phyloP scores from a whole-genome alignment of 1,284 basidiomycete genomes.

The Neonothopanus nambi region DNA sequence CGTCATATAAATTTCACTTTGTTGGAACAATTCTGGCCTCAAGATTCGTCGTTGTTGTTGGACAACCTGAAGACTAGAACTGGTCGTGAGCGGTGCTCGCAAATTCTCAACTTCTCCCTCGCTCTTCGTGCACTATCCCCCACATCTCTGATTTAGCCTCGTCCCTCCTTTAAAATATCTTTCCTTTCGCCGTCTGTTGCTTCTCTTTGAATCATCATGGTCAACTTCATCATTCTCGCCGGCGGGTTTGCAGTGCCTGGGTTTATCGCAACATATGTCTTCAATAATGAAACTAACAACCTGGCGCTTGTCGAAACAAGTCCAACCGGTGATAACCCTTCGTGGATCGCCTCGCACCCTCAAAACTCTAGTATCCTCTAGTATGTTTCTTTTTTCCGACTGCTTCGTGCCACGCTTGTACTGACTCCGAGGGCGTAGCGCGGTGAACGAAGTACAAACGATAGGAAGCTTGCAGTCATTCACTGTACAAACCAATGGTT shows the following conservation, averaged over 20 bases:
- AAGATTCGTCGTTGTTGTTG: too few relatives aligned
- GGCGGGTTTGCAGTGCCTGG: constrained; percentile 42
- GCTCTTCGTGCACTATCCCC: too few relatives aligned
- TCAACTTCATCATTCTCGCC: constrained; percentile 50
- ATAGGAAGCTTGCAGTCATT: constrained; percentile 53
- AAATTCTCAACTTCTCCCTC: too few relatives aligned
- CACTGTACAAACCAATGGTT: constrained; percentile 40
- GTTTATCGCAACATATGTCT: constrained; percentile 47
- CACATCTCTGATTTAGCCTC: too few relatives aligned
- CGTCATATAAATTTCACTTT: too few relatives aligned
- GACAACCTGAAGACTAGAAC: too few relatives aligned
- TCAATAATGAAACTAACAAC: constrained; percentile 37
- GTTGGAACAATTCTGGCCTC: too few relatives aligned
- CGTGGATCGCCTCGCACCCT: constrained; percentile 47
- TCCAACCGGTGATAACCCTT: constrained; percentile 38
- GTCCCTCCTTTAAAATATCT: too few relatives aligned
- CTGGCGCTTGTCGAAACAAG: constrained; percentile 36
- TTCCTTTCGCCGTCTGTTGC: too few relatives aligned
- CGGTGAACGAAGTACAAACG: constrained; percentile 47
- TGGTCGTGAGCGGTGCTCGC: too few relatives aligned
- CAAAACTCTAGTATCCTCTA: constrained; percentile 51
- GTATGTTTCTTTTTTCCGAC: constrained; percentile 31
- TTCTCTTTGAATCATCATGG: constrained; percentile 32
- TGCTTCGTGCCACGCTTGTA: neutral
- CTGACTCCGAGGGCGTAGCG: constrained; percentile 32